A percentile compares a stretch with the other conserved stretches of the same genome.
These are phyloP conservation scores for Wallacemonas rigidus DNA, from an alignment of 208 protist genomes.

Conservation along the genomic window DNA sequence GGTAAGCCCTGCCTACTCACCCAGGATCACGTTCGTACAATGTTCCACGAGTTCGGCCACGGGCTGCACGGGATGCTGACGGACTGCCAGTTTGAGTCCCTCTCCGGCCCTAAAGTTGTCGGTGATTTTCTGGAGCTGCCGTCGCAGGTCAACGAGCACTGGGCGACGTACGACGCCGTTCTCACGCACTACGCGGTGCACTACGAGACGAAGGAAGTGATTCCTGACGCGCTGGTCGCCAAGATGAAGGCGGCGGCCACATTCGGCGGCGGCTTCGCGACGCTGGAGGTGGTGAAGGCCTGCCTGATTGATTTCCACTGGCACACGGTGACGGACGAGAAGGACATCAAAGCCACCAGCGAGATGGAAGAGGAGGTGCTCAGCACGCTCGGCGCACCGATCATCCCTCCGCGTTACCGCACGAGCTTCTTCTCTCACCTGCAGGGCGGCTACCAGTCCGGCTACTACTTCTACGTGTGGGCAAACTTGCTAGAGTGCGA, in stretches of 20 bases:
- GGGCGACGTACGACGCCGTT: slow-evolving; percentile 53
- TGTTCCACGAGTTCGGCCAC: slow-evolving; percentile 74
- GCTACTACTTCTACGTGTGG: slow-evolving; percentile 81
- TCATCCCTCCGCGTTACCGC: slow-evolving; percentile 50
- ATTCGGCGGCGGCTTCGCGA: slow-evolving; percentile 44
- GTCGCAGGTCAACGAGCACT: slow-evolving; percentile 86
- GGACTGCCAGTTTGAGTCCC: slow-evolving; percentile 31
- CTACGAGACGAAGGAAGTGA: slow-evolving; percentile 56
- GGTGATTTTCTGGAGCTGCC: slow-evolving; percentile 85
- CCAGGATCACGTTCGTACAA: slow-evolving; percentile 54
- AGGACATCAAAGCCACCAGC: slow-evolving; percentile 24
- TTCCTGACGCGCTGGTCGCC: slow-evolving; percentile 46
- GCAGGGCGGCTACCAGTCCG: slow-evolving; percentile 69
- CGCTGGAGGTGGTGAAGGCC: slow-evolving; percentile 61
- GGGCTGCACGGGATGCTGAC: slow-evolving; percentile 81
- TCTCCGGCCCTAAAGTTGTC: slow-evolving; percentile 62
- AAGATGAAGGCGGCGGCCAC: slow-evolving; percentile 47
- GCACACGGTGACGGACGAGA: slow-evolving; percentile 47
- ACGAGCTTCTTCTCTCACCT: slow-evolving; percentile 70
- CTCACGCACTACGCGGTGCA: slow-evolving; percentile 61
- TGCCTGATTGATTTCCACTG: slow-evolving; percentile 58
- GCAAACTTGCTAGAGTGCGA: slow-evolving; percentile 73
- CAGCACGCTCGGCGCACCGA: slow-evolving; percentile 18
- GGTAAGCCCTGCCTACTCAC: slow-evolving; percentile 65
- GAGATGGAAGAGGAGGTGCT: slow-evolving; percentile 44